These are phyloP conservation scores for Cordyceps cicadae DNA, from an alignment of 2,329 filamentous ascomycete species.

Conservation along the genomic window DNA sequence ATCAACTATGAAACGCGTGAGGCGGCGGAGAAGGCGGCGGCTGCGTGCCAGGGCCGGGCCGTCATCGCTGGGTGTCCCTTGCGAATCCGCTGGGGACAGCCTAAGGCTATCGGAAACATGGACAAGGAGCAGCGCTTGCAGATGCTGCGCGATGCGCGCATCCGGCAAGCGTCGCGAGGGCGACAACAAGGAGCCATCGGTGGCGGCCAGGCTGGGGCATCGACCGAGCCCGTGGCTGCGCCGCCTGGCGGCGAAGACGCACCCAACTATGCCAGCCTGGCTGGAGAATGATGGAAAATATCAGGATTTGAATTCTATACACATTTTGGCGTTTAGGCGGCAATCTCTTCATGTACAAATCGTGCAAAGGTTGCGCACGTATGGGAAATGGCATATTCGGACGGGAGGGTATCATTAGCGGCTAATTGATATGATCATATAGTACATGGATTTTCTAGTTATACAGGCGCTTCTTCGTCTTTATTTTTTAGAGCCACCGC, in stretches of 20 bases:
- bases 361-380: not conserved
- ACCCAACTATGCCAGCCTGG: conserved; percentile 70
- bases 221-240: conserved; percentile 50
- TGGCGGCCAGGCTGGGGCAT: conserved; percentile 20
- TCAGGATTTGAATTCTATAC: conserved; percentile 11
- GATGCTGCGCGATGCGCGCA: conserved; percentile 65
- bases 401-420: conserved; percentile 24
- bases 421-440: conserved; percentile 7
- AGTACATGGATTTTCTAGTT: conserved; percentile 13
- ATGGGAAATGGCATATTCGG: not conserved
- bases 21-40: conserved; percentile 77
- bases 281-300: conserved; percentile 56
- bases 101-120: conserved; percentile 85
- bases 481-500: conserved; percentile 9
- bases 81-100: conserved; percentile 84
- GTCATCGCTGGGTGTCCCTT: conserved; percentile 87
- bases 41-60: conserved; percentile 76
- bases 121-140: conserved; percentile 75
- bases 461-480: not conserved
- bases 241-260: conserved; percentile 73
- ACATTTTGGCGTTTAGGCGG: conserved; percentile 24
- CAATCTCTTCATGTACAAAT: conserved; percentile 14
- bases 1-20: conserved; percentile 85
- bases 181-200: conserved; percentile 24
- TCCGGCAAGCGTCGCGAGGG: conserved; percentile 31